phyloP scores from a whole-genome alignment of 257 asterid genomes.

The Haberlea rhodopensis region DNA sequence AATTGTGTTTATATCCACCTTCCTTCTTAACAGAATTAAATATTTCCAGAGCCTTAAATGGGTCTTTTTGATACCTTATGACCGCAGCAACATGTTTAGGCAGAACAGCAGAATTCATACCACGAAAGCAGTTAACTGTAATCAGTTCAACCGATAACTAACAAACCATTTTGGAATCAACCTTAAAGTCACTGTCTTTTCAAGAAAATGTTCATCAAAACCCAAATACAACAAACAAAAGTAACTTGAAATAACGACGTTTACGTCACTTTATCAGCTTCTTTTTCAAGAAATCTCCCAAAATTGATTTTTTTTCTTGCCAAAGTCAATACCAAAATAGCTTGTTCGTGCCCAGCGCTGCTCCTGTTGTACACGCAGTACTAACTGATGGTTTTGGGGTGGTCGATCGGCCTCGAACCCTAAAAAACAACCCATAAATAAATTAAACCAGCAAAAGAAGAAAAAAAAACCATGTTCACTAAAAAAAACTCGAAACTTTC shows the following conservation, averaged over 20 bases:
- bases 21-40: slow-evolving; percentile 70
- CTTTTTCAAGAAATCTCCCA: background rate
- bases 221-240: background rate
- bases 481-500: too few species aligned
- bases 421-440: too few species aligned
- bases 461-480: too few species aligned
- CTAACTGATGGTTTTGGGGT: too few species aligned
- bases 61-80: slow-evolving; percentile 63
- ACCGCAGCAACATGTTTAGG: slow-evolving; percentile 88
- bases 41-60: slow-evolving; percentile 82
- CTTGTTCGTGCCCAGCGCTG: background rate
- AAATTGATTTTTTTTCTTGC: too few species aligned
- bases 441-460: too few species aligned
- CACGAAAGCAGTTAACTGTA: slow-evolving; percentile 24
- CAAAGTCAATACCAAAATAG: background rate
- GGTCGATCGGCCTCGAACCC: too few species aligned
- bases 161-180: slow-evolving; percentile 22
- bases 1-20: slow-evolving; percentile 66
- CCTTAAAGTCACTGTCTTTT: slow-evolving; percentile 16
- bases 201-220: background rate
- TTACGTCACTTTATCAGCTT: background rate
- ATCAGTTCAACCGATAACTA: slow-evolving; percentile 28
- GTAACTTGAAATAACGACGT: background rate
- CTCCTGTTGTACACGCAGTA: too few species aligned
- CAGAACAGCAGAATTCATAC: slow-evolving; percentile 64